Evolutionary conservation across 73 alveolate species (phyloP).

Genomic region (Paramecium biaurelia): DNA sequence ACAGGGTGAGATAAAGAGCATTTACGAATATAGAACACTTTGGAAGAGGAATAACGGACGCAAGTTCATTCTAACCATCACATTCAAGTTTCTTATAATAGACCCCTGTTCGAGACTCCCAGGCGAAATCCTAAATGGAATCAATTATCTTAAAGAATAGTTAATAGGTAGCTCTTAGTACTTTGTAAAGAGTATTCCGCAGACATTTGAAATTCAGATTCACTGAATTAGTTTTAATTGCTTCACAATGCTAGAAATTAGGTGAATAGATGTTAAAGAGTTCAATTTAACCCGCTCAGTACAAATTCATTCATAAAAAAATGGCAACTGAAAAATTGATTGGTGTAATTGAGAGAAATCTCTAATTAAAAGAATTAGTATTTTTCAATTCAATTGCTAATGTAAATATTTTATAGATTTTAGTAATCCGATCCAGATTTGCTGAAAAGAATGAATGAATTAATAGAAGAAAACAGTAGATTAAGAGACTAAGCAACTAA

Average conservation of each 20-base stretch:
- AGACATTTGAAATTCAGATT: background rate
- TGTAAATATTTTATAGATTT: background rate
- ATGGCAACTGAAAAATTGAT: slow-evolving; percentile 16
- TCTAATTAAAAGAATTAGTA: background rate
- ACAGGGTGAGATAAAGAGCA: background rate
- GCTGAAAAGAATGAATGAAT: background rate
- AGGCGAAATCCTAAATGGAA: background rate
- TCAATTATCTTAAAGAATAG: background rate
- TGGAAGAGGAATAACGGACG: slow-evolving; percentile 26
- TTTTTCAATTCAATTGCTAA: background rate
- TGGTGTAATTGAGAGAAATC: background rate
- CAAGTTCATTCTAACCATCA: slow-evolving; percentile 37
- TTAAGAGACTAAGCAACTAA: background rate
- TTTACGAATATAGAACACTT: slow-evolving; percentile 11
- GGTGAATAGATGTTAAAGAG: background rate
- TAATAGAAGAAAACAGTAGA: background rate
- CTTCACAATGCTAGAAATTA: background rate
- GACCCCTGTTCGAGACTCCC: background rate
- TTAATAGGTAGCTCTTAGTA: background rate
- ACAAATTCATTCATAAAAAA: background rate
- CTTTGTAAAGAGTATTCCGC: background rate
- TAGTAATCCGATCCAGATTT: slow-evolving; percentile 16
- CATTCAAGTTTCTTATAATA: background rate
- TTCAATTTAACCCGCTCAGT: background rate
- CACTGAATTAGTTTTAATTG: background rate